phyloP scores from a whole-genome alignment of 768 basidiomycete genomes.

The Lactifluus echinatus region DNA sequence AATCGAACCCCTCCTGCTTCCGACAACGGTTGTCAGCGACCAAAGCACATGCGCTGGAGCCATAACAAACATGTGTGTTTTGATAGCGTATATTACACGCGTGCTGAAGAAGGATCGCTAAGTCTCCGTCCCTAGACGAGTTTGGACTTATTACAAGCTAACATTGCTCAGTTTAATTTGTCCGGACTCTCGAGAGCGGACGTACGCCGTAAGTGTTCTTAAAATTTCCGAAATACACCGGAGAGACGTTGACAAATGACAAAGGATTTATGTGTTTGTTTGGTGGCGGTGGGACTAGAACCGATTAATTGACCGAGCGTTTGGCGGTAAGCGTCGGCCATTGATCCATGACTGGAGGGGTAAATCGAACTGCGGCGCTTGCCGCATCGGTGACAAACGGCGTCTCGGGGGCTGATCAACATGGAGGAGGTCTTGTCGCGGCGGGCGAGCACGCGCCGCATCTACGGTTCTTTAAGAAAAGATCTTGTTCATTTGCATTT shows the following conservation, averaged over 20 bases:
- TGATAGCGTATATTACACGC: neutral
- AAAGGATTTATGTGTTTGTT: too few relatives aligned
- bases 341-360: neutral
- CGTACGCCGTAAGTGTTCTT: too few relatives aligned
- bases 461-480: neutral
- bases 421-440: neutral
- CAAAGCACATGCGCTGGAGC: neutral
- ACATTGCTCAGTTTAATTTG: too few relatives aligned
- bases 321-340: neutral
- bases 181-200: too few relatives aligned
- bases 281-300: neutral
- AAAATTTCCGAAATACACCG: neutral
- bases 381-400: slow-evolving; percentile 8
- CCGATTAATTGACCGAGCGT: neutral
- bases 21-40: slow-evolving; percentile 5
- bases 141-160: neutral
- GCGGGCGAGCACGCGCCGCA: neutral
- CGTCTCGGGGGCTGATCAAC: neutral
- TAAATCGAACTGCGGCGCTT: slow-evolving; percentile 4
- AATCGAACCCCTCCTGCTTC: neutral
- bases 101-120: neutral
- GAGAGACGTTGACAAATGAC: too few relatives aligned
- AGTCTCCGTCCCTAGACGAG: neutral
- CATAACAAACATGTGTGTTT: neutral
- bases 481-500: too few relatives aligned